These are phyloP conservation scores for Podaxis sp. DNA, from an alignment of 768 basidiomycete species.

Conservation along the genomic window DNA sequence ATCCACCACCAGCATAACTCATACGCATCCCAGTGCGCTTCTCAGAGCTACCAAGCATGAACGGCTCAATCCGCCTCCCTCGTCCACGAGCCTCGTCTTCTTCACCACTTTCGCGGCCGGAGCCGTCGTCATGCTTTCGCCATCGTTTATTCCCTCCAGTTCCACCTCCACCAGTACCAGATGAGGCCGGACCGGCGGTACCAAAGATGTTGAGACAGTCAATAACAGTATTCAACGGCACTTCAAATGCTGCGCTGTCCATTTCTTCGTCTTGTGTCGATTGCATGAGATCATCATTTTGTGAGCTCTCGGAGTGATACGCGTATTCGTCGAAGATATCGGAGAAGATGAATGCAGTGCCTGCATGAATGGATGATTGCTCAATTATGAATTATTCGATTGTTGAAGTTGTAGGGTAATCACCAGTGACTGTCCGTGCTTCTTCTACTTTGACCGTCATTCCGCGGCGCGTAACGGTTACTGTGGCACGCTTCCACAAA, in stretches of 20 bases:
- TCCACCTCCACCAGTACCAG: slow-evolving; percentile 15
- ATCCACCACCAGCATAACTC: slow-evolving; percentile 73
- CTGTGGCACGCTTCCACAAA: slow-evolving; percentile 59
- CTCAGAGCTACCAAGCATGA: slow-evolving; percentile 47
- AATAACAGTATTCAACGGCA: slow-evolving; percentile 78
- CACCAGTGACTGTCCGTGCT: slow-evolving; percentile 75
- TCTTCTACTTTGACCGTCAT: slow-evolving; percentile 84
- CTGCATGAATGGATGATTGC: background rate
- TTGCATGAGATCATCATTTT: slow-evolving; percentile 10
- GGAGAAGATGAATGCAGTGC: background rate
- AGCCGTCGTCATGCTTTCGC: slow-evolving; percentile 42
- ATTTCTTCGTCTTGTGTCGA: slow-evolving; percentile 17
- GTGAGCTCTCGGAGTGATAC: slow-evolving; percentile 18
- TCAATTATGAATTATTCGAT: background rate
- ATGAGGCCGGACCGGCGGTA: slow-evolving; percentile 51
- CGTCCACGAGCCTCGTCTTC: slow-evolving; percentile 33
- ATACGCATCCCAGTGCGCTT: slow-evolving; percentile 84
- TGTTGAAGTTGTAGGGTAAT: slow-evolving; percentile 14
- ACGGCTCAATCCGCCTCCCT: slow-evolving; percentile 51
- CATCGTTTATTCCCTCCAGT: slow-evolving; percentile 41
- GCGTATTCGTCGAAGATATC: slow-evolving; percentile 12
- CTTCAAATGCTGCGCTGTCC: slow-evolving; percentile 61
- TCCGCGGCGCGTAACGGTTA: slow-evolving; percentile 66
- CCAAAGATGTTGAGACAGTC: slow-evolving; percentile 95
- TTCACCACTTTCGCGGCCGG: slow-evolving; percentile 36